These are phyloP conservation scores for Andrographis paniculata DNA, from an alignment of 305 asterid genomes.

Conservation along the genomic window DNA sequence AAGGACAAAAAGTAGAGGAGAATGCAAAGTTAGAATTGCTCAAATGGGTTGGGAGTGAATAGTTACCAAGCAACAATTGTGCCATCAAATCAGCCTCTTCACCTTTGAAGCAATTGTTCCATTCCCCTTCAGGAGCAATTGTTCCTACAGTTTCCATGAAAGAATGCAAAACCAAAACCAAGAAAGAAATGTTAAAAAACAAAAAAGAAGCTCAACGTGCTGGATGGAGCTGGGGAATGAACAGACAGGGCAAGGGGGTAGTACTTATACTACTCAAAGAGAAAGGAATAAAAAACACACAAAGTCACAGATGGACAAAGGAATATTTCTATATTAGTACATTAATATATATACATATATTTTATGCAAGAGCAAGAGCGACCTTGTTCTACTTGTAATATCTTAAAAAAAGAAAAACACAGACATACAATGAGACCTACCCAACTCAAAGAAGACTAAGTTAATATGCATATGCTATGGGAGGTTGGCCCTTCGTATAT, in stretches of 20 bases:
- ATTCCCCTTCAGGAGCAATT: conserved; percentile 32
- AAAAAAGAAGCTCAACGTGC: conserved; percentile 21
- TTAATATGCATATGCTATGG: conserved; percentile 24
- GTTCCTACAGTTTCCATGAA: conserved; percentile 25
- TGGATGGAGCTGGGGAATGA: conserved; percentile 14
- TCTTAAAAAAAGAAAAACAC: no score
- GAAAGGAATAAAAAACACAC: conserved; percentile 9
- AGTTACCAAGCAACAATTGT: conserved; percentile 37
- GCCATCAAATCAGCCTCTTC: conserved; percentile 60
- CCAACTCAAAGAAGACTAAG: conserved; percentile 29
- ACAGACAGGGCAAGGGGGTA: conserved; percentile 11
- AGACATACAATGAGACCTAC: no score
- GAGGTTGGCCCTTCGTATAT: conserved; percentile 19
- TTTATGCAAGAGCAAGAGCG: no score
- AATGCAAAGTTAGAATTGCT: conserved; percentile 13
- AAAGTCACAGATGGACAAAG: not conserved
- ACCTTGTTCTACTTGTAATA: no score
- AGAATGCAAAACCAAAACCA: conserved; percentile 1
- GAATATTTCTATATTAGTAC: not conserved
- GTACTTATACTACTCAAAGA: conserved; percentile 23
- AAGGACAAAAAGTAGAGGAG: conserved; percentile 15
- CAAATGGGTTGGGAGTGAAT: conserved; percentile 30
- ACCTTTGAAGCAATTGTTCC: conserved; percentile 38
- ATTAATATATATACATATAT: not conserved
- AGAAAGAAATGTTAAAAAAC: not conserved